phyloP scores from a whole-genome alignment of 2,329 filamentous ascomycete genomes.

The Aspergillus quadrilineatus region DNA sequence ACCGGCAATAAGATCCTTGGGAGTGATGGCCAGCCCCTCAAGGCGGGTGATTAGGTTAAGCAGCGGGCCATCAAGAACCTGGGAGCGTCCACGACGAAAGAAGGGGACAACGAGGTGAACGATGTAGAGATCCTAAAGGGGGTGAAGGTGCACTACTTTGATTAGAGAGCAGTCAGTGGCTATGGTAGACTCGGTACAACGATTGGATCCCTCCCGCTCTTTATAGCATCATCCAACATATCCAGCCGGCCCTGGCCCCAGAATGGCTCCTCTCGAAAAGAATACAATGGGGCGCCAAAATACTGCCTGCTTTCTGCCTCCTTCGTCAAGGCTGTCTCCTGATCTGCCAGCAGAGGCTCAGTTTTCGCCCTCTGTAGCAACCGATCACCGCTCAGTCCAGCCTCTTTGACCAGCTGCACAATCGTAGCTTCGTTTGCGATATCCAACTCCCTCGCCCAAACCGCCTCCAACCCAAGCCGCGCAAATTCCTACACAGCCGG shows the following conservation, averaged over 20 bases:
- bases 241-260: conserved; percentile 4
- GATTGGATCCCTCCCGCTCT: background rate
- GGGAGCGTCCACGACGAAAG: background rate
- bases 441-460: conserved; percentile 3
- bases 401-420: background rate
- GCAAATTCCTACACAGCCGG: conserved; percentile 12
- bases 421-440: conserved; percentile 4
- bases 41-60: conserved; percentile 6
- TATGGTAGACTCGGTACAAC: too few species aligned
- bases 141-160: too few species aligned
- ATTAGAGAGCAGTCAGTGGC: too few species aligned
- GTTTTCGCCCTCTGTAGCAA: background rate
- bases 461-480: conserved; percentile 13
- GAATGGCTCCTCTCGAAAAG: background rate
- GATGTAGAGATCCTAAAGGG: too few species aligned
- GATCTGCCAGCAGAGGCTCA: background rate
- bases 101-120: too few species aligned
- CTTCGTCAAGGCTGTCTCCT: background rate
- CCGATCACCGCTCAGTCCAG: background rate
- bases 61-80: conserved; percentile 4
- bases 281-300: background rate
- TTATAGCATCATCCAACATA: background rate
- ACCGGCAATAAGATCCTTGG: background rate
- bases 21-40: background rate
- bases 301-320: background rate